Percentiles rank a stretch among this genome's conserved stretches.
Conservation (phyloP, 352 stramenopile species). For the Phytopythium cucurbitacearum region DNA sequence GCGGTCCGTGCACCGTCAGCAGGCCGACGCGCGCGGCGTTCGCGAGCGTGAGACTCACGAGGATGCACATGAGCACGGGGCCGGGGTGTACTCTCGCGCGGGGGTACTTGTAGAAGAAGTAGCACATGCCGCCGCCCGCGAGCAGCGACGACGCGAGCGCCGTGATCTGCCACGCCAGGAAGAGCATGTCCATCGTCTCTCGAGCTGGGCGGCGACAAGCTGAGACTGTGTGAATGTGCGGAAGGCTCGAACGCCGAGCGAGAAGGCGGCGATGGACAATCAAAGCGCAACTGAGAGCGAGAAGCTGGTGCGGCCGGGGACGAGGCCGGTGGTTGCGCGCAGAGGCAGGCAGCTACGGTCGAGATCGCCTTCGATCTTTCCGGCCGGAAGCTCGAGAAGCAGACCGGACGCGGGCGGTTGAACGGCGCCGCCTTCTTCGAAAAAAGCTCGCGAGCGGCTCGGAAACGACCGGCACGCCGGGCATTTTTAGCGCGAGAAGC, state of each 20-base stretch:
- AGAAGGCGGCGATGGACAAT: too few species aligned
- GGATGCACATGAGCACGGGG: slow-evolving; percentile 73
- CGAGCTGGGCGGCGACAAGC: neutral
- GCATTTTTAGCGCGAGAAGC: slow-evolving; percentile 3
- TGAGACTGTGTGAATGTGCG: neutral
- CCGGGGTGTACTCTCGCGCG: slow-evolving; percentile 62
- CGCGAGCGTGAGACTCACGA: slow-evolving; percentile 57
- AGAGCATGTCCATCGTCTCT: slow-evolving; percentile 49
- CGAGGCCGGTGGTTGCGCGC: too few species aligned
- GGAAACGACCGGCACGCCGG: too few species aligned
- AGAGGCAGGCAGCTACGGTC: too few species aligned
- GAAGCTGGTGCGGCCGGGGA: too few species aligned
- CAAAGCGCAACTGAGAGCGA: too few species aligned
- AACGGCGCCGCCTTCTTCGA: too few species aligned
- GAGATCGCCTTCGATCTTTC: too few species aligned
- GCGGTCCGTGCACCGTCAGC: slow-evolving; percentile 17
- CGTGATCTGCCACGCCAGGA: slow-evolving; percentile 72
- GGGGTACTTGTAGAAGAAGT: slow-evolving; percentile 67
- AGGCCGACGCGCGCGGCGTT: slow-evolving; percentile 66
- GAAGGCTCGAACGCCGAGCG: too few species aligned
- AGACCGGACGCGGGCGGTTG: too few species aligned
- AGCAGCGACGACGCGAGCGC: slow-evolving; percentile 49
- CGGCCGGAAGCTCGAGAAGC: too few species aligned
- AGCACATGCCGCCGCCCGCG: slow-evolving; percentile 52
- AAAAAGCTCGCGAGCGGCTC: too few species aligned